Evolutionary conservation across 1,139 yeast genomes (phyloP).

Genomic region (Meyerozyma smithsonii): DNA sequence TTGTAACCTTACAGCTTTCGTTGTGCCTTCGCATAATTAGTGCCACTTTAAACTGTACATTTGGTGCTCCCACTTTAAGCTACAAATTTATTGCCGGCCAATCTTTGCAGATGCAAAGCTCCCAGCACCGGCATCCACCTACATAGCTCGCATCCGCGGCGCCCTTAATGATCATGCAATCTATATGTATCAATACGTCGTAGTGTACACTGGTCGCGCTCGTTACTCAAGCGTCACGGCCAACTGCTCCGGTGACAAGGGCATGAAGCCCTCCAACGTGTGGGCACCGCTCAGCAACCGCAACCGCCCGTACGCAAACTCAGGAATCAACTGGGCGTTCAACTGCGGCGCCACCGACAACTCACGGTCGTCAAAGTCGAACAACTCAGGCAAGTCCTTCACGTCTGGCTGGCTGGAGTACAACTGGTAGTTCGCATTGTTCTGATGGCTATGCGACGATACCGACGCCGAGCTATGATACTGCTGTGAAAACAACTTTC

Average conservation of each 20-base stretch:
- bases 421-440: conserved; percentile 34
- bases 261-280: conserved; percentile 28
- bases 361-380: conserved; percentile 48
- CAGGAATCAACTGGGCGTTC: conserved; percentile 35
- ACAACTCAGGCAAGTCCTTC: conserved; percentile 41
- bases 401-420: conserved; percentile 39
- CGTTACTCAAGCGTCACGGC: conserved; percentile 31
- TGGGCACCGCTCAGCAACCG: conserved; percentile 21
- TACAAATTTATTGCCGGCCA: too few relatives aligned
- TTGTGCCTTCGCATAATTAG: too few relatives aligned
- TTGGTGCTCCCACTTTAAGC: too few relatives aligned
- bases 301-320: conserved; percentile 31
- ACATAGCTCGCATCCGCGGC: too few relatives aligned
- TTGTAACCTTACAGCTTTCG: too few relatives aligned
- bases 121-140: too few relatives aligned
- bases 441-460: conserved; percentile 16
- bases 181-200: not conserved
- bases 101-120: too few relatives aligned
- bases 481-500: conserved; percentile 43
- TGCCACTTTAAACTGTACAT: too few relatives aligned
- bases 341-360: conserved; percentile 36
- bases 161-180: not conserved
- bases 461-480: conserved; percentile 14
- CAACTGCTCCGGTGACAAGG: conserved; percentile 31
- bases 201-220: conserved; percentile 3